Base-by-base conservation (phyloP, 257 asterid species). In the Petunia axillaris region DNA sequence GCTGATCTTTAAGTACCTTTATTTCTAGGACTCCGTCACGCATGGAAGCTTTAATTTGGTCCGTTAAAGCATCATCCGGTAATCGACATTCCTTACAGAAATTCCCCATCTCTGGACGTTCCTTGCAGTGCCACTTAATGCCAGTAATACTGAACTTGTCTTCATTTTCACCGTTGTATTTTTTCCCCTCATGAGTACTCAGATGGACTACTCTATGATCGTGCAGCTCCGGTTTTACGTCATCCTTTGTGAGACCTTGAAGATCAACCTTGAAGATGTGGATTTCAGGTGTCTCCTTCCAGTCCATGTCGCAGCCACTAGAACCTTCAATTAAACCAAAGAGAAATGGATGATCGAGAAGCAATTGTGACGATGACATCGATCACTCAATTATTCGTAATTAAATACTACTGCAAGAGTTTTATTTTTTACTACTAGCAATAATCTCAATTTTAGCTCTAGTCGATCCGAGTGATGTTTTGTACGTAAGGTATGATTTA, bases 221-320 rank as follows among this genome's bases (percentile, higher is more conserved):
- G 79, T 86, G 90, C 16, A 89, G 53, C 75, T 89, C 88, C 78
- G 86, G 86, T 70, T 89, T 85, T n/a, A 89, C 89, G 75, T 88
- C 90, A 6, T 83, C 87, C 40, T 75, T 88, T 0, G 82, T 37
- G 25, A 25, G 25, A 41, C 90, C 88, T 36, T 90, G 92, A 35
- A 89, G 78, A 46, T 89, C 92, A 58, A 89, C 71, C 71, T 64
- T 81, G 87, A 83, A 89, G 73, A 87, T 54, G 85, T 85, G 89
- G 73, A 90, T 85, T 78, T 89, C 89, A 1, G 75, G 67, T 64
- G 83, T 86, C 80, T 87, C 90, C 74, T 79, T 87, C 89, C 90
- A 89, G 82, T 89, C 90, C 86, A 89, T 15, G 36, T 71, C 60
- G n/a, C 13, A 53, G 59, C 16, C 14, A 11, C 59, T n/a, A 10